Evolutionary conservation across 345 rosid genomes (phyloP).

Genomic region (Nasturtium officinale): DNA sequence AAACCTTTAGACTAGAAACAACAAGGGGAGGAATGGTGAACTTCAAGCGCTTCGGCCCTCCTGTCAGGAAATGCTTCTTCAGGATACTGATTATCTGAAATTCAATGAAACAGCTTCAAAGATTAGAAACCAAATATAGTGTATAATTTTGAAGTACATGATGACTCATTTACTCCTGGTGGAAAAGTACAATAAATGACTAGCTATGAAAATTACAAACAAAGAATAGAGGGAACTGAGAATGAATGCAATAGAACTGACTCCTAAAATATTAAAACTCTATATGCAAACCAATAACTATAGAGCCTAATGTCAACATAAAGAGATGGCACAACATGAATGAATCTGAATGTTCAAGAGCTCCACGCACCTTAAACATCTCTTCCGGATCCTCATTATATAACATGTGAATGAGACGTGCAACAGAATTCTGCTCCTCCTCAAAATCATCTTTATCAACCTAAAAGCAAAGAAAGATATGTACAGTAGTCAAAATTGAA

Average conservation of each 20-base stretch:
- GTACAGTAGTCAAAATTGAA: conserved; percentile 1
- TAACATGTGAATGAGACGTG: conserved; percentile 92
- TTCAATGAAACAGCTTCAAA: conserved; percentile 27
- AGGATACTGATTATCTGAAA: conserved; percentile 75
- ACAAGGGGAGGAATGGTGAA: conserved; percentile 96
- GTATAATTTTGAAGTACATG: conserved; percentile 14
- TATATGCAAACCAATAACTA: conserved; percentile 20
- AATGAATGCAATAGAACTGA: conserved; percentile 13
- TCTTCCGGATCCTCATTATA: conserved; percentile 86
- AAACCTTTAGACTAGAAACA: conserved; percentile 84
- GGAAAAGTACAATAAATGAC: conserved; percentile 11
- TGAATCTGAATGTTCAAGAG: conserved; percentile 28
- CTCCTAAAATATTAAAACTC: background rate
- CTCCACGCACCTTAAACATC: conserved; percentile 83
- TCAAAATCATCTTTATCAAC: conserved; percentile 93
- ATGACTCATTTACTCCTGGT: background rate
- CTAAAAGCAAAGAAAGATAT: conserved; percentile 44
- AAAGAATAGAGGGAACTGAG: conserved; percentile 11
- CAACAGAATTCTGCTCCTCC: conserved; percentile 98
- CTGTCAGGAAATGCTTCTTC: conserved; percentile 81
- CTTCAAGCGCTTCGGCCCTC: conserved; percentile 89
- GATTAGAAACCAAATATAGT: conserved; percentile 27
- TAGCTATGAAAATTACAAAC: conserved; percentile 17
- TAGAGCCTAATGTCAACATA: conserved; percentile 30
- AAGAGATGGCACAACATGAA: conserved; percentile 22